Evolutionary conservation across 2,329 filamentous ascomycete genomes (phyloP).

Genomic region (Fusarium nurragi): DNA sequence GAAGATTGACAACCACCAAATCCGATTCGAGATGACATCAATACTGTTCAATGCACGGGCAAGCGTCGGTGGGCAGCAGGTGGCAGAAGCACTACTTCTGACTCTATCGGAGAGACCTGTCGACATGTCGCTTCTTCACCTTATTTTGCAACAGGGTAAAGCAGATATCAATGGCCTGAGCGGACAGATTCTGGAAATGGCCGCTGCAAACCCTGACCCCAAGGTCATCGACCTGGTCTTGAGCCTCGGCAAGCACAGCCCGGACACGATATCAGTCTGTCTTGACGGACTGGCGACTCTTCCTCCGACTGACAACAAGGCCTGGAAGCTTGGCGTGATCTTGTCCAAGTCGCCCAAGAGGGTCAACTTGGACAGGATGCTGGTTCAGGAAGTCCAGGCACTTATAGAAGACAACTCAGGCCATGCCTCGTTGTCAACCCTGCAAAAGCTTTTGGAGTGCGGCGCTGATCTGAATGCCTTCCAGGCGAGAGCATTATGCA

Average conservation of each 20-base stretch:
- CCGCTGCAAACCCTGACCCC: conserved; percentile 56
- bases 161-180: conserved; percentile 63
- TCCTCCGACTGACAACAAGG: conserved; percentile 57
- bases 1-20: conserved; percentile 53
- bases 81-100: conserved; percentile 55
- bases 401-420: conserved; percentile 52
- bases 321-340: conserved; percentile 60
- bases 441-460: conserved; percentile 59
- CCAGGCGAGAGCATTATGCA: conserved; percentile 61
- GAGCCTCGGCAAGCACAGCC: conserved; percentile 56
- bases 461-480: conserved; percentile 66
- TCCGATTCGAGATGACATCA: conserved; percentile 58
- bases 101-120: conserved; percentile 57
- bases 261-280: conserved; percentile 55
- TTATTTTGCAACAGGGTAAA: conserved; percentile 61
- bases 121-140: conserved; percentile 60
- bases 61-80: conserved; percentile 53
- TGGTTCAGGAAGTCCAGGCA: conserved; percentile 62
- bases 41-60: conserved; percentile 59
- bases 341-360: conserved; percentile 56
- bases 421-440: conserved; percentile 54
- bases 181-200: conserved; percentile 55
- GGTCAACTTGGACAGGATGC: conserved; percentile 55
- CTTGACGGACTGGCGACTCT: conserved; percentile 56
- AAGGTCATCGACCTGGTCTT: conserved; percentile 60